phyloP scores from a whole-genome alignment of 805 yeast species.

The Wickerhamomyces hampshirensis region DNA sequence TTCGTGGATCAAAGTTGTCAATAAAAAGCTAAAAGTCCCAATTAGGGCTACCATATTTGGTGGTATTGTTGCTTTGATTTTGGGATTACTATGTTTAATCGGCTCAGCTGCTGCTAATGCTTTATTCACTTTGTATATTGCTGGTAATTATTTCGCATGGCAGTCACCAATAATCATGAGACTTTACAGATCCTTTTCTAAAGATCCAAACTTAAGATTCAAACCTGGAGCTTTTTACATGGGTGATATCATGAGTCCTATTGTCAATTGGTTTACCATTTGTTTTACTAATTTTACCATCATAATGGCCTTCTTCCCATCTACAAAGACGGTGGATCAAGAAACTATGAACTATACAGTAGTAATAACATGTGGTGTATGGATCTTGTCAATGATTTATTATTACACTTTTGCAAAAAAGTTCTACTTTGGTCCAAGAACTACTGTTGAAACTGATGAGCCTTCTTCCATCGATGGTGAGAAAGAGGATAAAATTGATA shows the following conservation, averaged over 20 bases:
- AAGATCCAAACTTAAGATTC: constrained; percentile 32
- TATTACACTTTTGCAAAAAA: constrained; percentile 49
- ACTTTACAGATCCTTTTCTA: constrained; percentile 35
- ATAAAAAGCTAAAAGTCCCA: constrained; percentile 52
- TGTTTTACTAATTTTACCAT: constrained; percentile 47
- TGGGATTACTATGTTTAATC: constrained; percentile 57
- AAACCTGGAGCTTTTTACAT: constrained; percentile 60
- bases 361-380: constrained; percentile 57
- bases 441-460: constrained; percentile 1
- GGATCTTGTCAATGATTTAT: constrained; percentile 49
- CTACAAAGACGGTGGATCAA: constrained; percentile 31
- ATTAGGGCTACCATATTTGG: constrained; percentile 55
- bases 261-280: constrained; percentile 41
- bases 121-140: constrained; percentile 58
- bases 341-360: constrained; percentile 63
- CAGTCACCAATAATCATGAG: constrained; percentile 52
- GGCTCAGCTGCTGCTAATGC: constrained; percentile 61
- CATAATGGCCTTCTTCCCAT: constrained; percentile 57
- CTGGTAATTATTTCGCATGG: constrained; percentile 64
- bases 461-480: not conserved
- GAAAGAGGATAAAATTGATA: constrained; percentile 2
- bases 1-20: constrained; percentile 46
- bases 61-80: constrained; percentile 40
- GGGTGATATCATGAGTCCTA: constrained; percentile 40
- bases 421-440: constrained; percentile 51